Evolutionary conservation across 2,329 filamentous ascomycete genomes (phyloP).

Genomic region (Aspergillus sp.): DNA sequence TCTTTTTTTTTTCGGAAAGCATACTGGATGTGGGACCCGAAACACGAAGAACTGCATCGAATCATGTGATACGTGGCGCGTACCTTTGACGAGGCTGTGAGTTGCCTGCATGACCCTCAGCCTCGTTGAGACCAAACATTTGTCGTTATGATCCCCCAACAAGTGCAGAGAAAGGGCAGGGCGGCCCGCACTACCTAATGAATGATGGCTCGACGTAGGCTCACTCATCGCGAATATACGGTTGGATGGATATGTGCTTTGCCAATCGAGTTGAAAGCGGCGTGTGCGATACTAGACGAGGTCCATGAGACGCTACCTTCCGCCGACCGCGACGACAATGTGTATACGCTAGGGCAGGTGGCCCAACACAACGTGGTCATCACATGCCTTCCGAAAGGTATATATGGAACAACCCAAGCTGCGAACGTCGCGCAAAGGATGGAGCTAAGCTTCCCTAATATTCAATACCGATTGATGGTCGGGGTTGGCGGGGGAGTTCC

Average conservation of each 20-base stretch:
- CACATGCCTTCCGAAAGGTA: not conserved
- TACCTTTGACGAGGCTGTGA: no score
- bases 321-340: not conserved
- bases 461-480: conserved; percentile 23
- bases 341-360: not conserved
- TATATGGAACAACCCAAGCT: not conserved
- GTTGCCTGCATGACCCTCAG: no score
- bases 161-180: no score
- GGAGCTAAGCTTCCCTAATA: conserved; percentile 15
- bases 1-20: no score
- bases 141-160: no score
- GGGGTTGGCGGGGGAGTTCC: conserved; percentile 25
- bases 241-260: not conserved
- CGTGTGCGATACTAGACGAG: not conserved
- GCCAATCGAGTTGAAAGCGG: not conserved
- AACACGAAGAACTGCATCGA: no score
- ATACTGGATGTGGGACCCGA: no score
- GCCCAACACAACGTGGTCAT: not conserved
- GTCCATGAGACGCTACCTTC: not conserved
- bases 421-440: not conserved
- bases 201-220: no score
- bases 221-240: not conserved
- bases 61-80: no score
- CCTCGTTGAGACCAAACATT: no score
- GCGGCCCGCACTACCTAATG: no score